Evolutionary conservation across 75 land plant species (phyloP).

Genomic region (Picea sitchensis): DNA sequence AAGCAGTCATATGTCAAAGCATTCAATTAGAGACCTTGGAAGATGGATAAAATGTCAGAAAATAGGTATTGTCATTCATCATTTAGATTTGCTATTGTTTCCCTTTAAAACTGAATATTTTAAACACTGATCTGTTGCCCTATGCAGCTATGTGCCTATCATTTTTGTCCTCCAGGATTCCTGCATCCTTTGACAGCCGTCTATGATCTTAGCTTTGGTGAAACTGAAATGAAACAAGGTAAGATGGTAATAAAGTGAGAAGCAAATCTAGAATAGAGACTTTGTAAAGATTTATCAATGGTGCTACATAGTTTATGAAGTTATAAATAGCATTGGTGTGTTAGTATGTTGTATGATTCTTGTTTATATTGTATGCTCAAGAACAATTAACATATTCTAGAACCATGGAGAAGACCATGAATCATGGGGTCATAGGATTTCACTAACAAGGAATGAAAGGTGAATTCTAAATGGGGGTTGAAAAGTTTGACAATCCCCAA

Average conservation of each 20-base stretch:
- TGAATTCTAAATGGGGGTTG: too few species aligned
- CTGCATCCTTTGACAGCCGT: constrained; percentile 78
- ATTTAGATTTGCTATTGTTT: too few species aligned
- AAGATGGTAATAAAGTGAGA: constrained; percentile 8
- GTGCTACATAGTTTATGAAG: background rate
- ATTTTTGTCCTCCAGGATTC: constrained; percentile 72
- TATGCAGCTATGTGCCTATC: constrained; percentile 72
- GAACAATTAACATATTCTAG: background rate
- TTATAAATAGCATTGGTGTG: background rate
- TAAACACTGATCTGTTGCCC: background rate
- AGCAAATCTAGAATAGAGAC: constrained; percentile 4
- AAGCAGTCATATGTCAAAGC: background rate
- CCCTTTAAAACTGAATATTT: background rate
- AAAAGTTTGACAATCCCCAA: too few species aligned
- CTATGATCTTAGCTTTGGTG: constrained; percentile 83
- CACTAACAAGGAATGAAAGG: too few species aligned
- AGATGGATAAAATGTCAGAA: background rate
- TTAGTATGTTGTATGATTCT: background rate
- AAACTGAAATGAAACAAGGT: constrained; percentile 80
- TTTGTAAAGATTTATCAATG: background rate
- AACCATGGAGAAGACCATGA: background rate
- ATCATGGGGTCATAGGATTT: too few species aligned
- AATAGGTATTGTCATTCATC: background rate
- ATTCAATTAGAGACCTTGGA: background rate
- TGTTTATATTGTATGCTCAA: background rate